Conservation (phyloP, 2,329 filamentous ascomycete genomes). For the Epicoccum sorghinum region DNA sequence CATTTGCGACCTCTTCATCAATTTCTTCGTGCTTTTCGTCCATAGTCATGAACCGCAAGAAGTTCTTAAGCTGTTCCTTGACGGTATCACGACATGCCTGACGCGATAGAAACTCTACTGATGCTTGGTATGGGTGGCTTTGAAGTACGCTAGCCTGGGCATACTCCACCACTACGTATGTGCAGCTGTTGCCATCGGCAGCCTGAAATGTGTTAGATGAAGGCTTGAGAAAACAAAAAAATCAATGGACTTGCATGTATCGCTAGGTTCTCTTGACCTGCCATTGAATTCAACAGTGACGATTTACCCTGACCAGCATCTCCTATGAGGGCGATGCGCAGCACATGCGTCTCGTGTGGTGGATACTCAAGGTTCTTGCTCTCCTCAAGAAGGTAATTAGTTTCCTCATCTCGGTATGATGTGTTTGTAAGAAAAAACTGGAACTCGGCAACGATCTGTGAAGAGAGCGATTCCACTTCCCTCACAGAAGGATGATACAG, state of each 20-base stretch:
- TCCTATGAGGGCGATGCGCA: slow-evolving; percentile 22
- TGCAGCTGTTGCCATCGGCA: slow-evolving; percentile 3
- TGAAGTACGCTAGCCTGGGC: neutral
- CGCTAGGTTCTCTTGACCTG: slow-evolving; percentile 16
- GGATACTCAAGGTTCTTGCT: neutral
- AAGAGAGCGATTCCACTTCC: neutral
- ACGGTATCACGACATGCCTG: slow-evolving; percentile 1
- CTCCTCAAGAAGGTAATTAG: slow-evolving; percentile 9
- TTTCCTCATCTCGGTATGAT: slow-evolving; percentile 5
- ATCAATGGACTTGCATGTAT: slow-evolving; percentile 23
- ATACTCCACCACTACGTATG: slow-evolving; percentile 2
- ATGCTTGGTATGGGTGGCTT: neutral
- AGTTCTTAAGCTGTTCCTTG: slow-evolving; percentile 4
- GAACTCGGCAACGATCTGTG: neutral
- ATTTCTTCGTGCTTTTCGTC: neutral
- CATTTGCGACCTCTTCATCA: neutral
- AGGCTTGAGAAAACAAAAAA: too few relatives aligned
- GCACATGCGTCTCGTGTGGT: neutral
- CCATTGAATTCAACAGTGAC: slow-evolving; percentile 20
- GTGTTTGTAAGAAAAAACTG: neutral
- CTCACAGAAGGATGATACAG: slow-evolving; percentile 23
- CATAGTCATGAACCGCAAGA: neutral
- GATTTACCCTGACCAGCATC: slow-evolving; percentile 29
- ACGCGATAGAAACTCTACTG: slow-evolving; percentile 1
- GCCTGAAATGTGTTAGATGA: slow-evolving; percentile 15